These are phyloP conservation scores for Kwoniella pini DNA, from an alignment of 768 basidiomycete genomes.

Conservation along the genomic window DNA sequence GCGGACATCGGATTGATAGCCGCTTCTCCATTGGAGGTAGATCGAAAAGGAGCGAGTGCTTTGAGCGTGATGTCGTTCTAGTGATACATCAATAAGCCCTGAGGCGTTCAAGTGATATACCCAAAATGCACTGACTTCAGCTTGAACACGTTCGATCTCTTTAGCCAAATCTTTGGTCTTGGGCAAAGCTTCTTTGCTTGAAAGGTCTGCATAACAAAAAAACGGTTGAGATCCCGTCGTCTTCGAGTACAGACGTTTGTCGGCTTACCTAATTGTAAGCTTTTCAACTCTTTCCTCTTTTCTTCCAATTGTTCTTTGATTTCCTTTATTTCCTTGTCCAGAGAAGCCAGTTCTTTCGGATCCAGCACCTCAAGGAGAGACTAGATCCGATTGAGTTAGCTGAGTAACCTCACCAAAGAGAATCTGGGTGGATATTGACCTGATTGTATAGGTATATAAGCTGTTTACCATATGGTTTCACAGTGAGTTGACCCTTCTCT, in stretches of 20 bases:
- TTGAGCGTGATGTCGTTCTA: conserved; percentile 38
- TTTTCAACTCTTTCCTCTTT: conserved; percentile 62
- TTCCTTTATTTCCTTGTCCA: conserved; percentile 57
- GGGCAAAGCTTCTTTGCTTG: conserved; percentile 65
- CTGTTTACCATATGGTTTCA: conserved; percentile 84
- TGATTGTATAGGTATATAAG: conserved; percentile 81
- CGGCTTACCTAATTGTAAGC: conserved; percentile 59
- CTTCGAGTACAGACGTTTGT: too few relatives aligned
- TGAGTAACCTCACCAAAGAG: too few relatives aligned
- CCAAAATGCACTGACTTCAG: conserved; percentile 61
- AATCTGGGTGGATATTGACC: too few relatives aligned
- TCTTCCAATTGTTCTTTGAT: conserved; percentile 33
- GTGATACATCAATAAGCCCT: too few relatives aligned
- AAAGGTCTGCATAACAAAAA: conserved; percentile 65
- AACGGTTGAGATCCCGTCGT: too few relatives aligned
- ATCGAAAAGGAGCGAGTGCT: conserved; percentile 36
- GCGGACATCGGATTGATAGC: conserved; percentile 59
- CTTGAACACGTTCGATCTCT: conserved; percentile 61
- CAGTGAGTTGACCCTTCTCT: conserved; percentile 78
- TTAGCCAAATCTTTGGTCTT: conserved; percentile 68
- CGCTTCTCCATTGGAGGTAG: conserved; percentile 12
- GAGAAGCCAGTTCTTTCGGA: conserved; percentile 62
- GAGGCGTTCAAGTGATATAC: too few relatives aligned
- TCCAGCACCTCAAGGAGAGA: conserved; percentile 68
- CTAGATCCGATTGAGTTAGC: conserved; percentile 53